A percentile compares a stretch with the other conserved stretches of the same genome.
Evolutionary conservation across 345 rosid genomes (phyloP).

Genomic region (Hibiscus mutabilis): DNA sequence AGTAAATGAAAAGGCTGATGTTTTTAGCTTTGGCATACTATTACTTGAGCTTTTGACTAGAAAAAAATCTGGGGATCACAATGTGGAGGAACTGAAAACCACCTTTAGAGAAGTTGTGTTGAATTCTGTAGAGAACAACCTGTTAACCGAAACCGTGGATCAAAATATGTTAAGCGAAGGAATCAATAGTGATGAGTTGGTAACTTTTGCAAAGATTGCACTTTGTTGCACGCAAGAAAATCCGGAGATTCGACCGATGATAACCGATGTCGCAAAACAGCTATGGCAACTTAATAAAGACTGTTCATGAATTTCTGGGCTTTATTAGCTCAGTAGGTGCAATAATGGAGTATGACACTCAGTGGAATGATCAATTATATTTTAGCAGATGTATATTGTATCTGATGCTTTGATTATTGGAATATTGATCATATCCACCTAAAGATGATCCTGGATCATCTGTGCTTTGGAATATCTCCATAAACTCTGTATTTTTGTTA

Average conservation of each 20-base stretch:
- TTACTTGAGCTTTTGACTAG: slow-evolving; percentile 7
- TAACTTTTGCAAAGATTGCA: neutral
- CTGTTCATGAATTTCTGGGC: neutral
- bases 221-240: neutral
- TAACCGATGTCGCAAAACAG: slow-evolving; percentile 9
- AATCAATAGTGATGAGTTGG: neutral
- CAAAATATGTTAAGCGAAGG: neutral
- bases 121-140: neutral
- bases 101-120: neutral
- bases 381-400: too few relatives aligned
- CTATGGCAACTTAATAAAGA: neutral
- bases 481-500: too few relatives aligned
- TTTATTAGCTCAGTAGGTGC: neutral
- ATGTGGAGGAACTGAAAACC: neutral
- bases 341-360: too few relatives aligned
- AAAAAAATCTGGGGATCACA: neutral
- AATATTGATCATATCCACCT: too few relatives aligned
- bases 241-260: neutral
- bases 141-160: slow-evolving; percentile 3
- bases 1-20: slow-evolving; percentile 1
- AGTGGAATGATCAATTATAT: too few relatives aligned
- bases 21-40: slow-evolving; percentile 5
- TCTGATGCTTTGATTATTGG: neutral
- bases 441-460: too few relatives aligned
- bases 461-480: too few relatives aligned